These are phyloP conservation scores for Ophiorrhiza pumila DNA, from an alignment of 257 asterid genomes.

Conservation along the genomic window DNA sequence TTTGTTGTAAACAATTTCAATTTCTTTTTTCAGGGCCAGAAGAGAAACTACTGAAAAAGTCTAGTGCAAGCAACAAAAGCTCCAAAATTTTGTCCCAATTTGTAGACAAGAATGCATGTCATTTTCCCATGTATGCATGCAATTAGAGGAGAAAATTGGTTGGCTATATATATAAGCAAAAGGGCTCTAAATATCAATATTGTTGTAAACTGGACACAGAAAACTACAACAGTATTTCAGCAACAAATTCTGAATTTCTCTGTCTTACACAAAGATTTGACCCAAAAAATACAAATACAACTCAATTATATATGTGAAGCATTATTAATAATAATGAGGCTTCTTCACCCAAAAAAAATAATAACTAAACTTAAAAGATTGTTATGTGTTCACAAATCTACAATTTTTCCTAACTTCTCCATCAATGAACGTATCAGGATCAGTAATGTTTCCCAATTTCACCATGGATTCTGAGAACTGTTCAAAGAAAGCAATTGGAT, in stretches of 20 bases:
- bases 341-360: background rate
- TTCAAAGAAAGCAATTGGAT: constrained; percentile 65
- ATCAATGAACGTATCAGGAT: constrained; percentile 50
- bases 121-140: too few relatives aligned
- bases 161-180: too few relatives aligned
- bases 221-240: background rate
- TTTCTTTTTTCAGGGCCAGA: too few relatives aligned
- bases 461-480: constrained; percentile 90
- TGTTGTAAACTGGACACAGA: background rate
- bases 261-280: background rate
- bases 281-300: constrained; percentile 6
- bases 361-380: background rate
- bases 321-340: background rate
- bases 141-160: background rate
- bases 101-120: too few relatives aligned
- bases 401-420: constrained; percentile 88
- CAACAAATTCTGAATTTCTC: background rate
- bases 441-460: constrained; percentile 73
- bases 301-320: background rate
- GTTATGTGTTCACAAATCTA: constrained; percentile 77
- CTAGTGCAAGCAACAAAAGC: too few relatives aligned
- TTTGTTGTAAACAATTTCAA: too few relatives aligned
- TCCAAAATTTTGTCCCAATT: too few relatives aligned
- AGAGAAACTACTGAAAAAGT: too few relatives aligned
- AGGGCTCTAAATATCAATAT: background rate